These are phyloP conservation scores for Bassia scoparia DNA, from an alignment of 148 eudicot species.

Conservation along the genomic window DNA sequence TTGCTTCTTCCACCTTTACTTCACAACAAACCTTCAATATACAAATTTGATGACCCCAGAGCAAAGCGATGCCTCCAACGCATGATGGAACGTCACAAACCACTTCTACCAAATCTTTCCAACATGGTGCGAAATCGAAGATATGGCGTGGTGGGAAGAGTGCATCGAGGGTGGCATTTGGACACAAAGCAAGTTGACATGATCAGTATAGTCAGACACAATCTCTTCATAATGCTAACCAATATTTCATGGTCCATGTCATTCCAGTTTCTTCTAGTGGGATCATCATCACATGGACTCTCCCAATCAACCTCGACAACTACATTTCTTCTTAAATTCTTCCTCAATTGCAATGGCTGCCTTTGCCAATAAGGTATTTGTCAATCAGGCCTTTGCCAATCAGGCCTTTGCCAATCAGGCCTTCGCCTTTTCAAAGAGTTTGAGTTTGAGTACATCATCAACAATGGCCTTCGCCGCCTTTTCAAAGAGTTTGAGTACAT, in stretches of 20 bases:
- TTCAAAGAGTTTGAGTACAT: no score
- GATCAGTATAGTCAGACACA: not conserved
- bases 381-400: no score
- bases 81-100: not conserved
- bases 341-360: no score
- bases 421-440: no score
- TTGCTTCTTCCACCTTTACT: not conserved
- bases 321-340: no score
- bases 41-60: not conserved
- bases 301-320: no score
- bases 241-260: slow-evolving; percentile 13
- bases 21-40: not conserved
- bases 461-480: no score
- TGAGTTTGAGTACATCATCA: no score
- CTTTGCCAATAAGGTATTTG: no score
- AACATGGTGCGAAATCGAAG: not conserved
- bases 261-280: not conserved
- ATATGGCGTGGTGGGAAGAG: not conserved
- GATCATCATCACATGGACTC: no score
- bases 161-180: slow-evolving; percentile 1
- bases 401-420: no score
- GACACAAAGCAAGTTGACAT: not conserved
- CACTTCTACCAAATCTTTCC: slow-evolving; percentile 2
- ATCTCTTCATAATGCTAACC: slow-evolving; percentile 11
- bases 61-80: not conserved